These are phyloP conservation scores for Helianthus annuus DNA, from an alignment of 129 eudicot genomes.

Conservation along the genomic window DNA sequence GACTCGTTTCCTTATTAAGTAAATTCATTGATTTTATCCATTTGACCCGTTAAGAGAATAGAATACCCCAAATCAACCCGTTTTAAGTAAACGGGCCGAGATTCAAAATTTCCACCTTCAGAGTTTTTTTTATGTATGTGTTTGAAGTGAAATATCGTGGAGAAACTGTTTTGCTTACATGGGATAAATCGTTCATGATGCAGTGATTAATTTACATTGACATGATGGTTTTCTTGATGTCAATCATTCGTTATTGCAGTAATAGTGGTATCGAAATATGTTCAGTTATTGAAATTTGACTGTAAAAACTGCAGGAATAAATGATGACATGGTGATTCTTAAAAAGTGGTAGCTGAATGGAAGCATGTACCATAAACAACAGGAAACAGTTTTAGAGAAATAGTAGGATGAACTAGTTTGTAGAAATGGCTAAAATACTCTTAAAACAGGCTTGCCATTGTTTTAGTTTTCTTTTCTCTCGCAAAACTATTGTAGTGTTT, in stretches of 20 bases:
- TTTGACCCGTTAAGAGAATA: not conserved
- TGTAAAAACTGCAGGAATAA: slow-evolving; percentile 35
- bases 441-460: not conserved
- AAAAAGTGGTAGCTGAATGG: slow-evolving; percentile 12
- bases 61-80: not conserved
- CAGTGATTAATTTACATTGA: not conserved
- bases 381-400: slow-evolving; percentile 4
- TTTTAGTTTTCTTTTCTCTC: too few species aligned
- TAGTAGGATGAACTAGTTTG: slow-evolving; percentile 16
- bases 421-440: slow-evolving; percentile 10
- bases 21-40: not conserved
- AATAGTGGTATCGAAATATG: not conserved
- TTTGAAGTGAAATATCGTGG: not conserved
- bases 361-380: slow-evolving; percentile 1
- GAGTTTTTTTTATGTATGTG: not conserved
- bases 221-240: not conserved
- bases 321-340: slow-evolving; percentile 17
- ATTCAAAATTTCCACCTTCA: not conserved
- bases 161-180: slow-evolving; percentile 7
- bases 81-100: not conserved
- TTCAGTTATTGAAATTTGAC: slow-evolving; percentile 4
- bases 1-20: not conserved
- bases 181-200: not conserved
- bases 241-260: not conserved
- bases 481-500: too few species aligned